Base-by-base conservation (phyloP, 768 basidiomycete species). In the Gloeopeniophorella convolvens region DNA sequence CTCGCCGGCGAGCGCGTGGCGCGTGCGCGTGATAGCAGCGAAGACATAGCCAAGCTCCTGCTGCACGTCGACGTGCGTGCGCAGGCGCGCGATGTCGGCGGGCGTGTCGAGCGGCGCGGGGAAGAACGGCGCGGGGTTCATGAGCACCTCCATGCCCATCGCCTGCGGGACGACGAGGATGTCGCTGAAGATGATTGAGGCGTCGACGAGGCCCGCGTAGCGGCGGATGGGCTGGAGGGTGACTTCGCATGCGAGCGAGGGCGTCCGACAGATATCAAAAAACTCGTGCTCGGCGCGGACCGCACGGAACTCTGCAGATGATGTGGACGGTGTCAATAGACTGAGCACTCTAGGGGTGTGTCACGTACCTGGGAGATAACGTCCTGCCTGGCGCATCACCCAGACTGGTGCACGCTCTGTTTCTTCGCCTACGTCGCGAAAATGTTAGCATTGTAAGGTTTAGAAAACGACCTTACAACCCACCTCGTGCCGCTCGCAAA, bases 151-250 rank as follows among this genome's bases (percentile, higher is more conserved):
- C 83, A 99, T 87, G 15, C 96, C 96, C 83, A 99, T 82, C 18
- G 96, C 96, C 64, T 98, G 94, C 0, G 96, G 96, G 49, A 99
- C 74, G 65, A 99, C 94, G 56, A 99, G 85, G 69, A 98, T 99
- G 65, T 98, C 96, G 60, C 83, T 89, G 74, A 99, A 99, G 68
- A 98, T 97, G 71, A 98, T 98, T 48, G 92, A 79, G 9, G 95
- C 95, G 68, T 98, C 96, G 60, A 99, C 67, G 30, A 94, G 77
- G 37, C 84, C 89, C 2, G 79, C 65, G 69, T 88, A 98, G 37
- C 92, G 82, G 42, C 84, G 79, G 61, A 98, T 90, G 43, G 96
- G 96, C 66, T 98, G 96, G 16, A 97, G 68, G 12, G 96, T 98
- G 61, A 99, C 73, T 63, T 91, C 81, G 33, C 77, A 84, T 18